These are phyloP conservation scores for Fraxinus cuspidata DNA, from an alignment of 257 asterid genomes.

Conservation along the genomic window DNA sequence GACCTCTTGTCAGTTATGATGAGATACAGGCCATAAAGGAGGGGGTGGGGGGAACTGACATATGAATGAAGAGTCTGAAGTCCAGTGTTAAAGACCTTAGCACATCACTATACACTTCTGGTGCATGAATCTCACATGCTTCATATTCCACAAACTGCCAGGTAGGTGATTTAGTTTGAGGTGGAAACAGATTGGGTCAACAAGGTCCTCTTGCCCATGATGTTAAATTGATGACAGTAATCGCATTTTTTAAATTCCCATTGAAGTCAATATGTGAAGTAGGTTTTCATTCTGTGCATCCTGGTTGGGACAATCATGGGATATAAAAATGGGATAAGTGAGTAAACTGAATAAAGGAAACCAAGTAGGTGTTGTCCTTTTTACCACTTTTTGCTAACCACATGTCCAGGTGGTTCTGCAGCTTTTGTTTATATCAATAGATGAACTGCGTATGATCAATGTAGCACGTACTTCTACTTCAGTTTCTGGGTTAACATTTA, in stretches of 20 bases:
- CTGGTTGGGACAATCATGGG: neutral
- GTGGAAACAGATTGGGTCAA: neutral
- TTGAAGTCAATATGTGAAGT: neutral
- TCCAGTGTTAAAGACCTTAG: neutral
- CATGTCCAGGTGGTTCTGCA: neutral
- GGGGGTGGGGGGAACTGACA: neutral
- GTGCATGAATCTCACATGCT: neutral
- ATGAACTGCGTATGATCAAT: neutral
- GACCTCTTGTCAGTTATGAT: constrained; percentile 9
- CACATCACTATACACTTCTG: neutral
- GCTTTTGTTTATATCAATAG: neutral
- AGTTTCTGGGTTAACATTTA: neutral
- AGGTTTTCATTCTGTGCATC: neutral
- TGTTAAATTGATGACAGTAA: neutral
- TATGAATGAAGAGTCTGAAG: neutral
- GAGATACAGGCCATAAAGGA: neutral
- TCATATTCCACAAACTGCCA: neutral
- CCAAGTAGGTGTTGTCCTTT: neutral
- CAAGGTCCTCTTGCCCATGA: neutral
- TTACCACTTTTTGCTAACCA: neutral
- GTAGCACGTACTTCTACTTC: neutral
- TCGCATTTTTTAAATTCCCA: neutral
- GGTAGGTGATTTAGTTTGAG: neutral
- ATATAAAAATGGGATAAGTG: neutral
- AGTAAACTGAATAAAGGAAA: neutral